Evolutionary conservation across 371 early-diverging fungal species (phyloP), one percentile per base, ranked within the genome.

Genomic region (Funneliformis caledonium): DNA sequence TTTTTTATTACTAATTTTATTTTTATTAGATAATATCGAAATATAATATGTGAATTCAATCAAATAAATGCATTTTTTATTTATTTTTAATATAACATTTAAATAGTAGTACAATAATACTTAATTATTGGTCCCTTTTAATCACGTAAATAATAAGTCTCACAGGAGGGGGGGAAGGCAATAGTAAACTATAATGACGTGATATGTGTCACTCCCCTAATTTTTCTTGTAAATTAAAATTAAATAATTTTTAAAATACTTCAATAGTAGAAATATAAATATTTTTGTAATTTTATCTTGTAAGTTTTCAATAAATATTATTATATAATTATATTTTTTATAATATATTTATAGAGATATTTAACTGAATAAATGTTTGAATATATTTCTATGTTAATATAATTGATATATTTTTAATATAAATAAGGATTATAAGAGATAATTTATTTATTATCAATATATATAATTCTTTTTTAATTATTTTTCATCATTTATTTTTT

Each of bases 341-440:
- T 84, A 19, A 85, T 76, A 68, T 86, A 88, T 65, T 85, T 86
- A 81, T 82, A 85, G 3, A 86, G 48, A 59, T 86, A 88, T 64
- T 86, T 86, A 8, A 86, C 79, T 1, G 83, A 67, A 4, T 47
- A 2, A 19, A 85, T 73, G 5, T 75, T 47, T 3, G 59, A 42
- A 74, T 85, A 86, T 1, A 83, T 75, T 72, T 86, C 0, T 84
- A 75, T 88, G 85, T 59, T 26, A 26, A 86, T 85, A 72, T 86
- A 84, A 0, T 85, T 84, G 62, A 85, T 78, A 82, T 85, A 88
- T 78, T 86, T 86, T 11, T 82, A 83, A 16, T 14, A 42, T 0
- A 86, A 65, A 37, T 76, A 86, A 0, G 70, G 83, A 50, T 83
- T 88, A 61, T 86, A 72, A 7, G 86, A 84, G 3, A 86, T 84